A percentile compares a stretch with the other conserved stretches of the same genome.
phyloP scores from a whole-genome alignment of 202 grass and related monocot genomes.

The Cymbopogon flexuosus region DNA sequence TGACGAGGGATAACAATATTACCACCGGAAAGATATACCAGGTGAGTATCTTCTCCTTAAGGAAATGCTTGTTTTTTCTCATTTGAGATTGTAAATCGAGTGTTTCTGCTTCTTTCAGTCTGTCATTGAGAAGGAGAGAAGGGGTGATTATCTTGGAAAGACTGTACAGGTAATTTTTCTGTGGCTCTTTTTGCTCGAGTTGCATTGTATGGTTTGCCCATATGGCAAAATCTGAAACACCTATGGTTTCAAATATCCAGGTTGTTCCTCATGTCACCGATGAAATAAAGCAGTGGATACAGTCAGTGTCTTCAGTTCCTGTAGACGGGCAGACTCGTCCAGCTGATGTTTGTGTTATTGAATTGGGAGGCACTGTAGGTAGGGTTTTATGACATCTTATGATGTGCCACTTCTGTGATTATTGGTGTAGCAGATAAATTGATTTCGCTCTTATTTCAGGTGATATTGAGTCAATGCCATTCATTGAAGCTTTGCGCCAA shows the following conservation, averaged over 20 bases:
- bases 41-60: slow-evolving; percentile 30
- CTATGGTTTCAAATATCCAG: slow-evolving; percentile 37
- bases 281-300: slow-evolving; percentile 95
- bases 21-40: slow-evolving; percentile 99
- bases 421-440: background rate
- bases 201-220: background rate
- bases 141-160: slow-evolving; percentile 90
- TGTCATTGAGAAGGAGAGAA: slow-evolving; percentile 97
- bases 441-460: slow-evolving; percentile 47
- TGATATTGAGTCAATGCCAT: slow-evolving; percentile 99
- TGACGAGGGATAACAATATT: slow-evolving; percentile 88
- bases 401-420: background rate
- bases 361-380: slow-evolving; percentile 97
- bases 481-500: slow-evolving; percentile 96
- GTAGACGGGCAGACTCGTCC: slow-evolving; percentile 67
- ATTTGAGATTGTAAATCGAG: slow-evolving; percentile 13
- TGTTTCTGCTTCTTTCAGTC: slow-evolving; percentile 48
- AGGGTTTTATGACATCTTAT: slow-evolving; percentile 25
- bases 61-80: slow-evolving; percentile 1
- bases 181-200: background rate
- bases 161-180: slow-evolving; percentile 74
- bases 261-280: slow-evolving; percentile 95
- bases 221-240: slow-evolving; percentile 13
- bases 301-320: slow-evolving; percentile 74
- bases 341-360: slow-evolving; percentile 93